phyloP scores from a whole-genome alignment of 129 eudicot genomes.

The Daucus carota region DH1_v3.0 NC_030381.2:52432001-52432500 shows the following conservation, averaged over 20 bases:
- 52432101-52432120: constrained; percentile 77
- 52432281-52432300: not conserved
- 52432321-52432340: not conserved
- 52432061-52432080: constrained; percentile 85
- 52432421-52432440: not conserved
- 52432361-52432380: not conserved
- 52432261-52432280: not conserved
- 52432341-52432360: not conserved
- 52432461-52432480: not conserved
- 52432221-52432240: constrained; percentile 97
- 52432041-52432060: constrained; percentile 93
- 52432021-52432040: constrained; percentile 31
- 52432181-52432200: constrained; percentile 70
- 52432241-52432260: constrained; percentile 33
- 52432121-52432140: constrained; percentile 78
- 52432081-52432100: constrained; percentile 83
- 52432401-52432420: not conserved
- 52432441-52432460: not conserved
- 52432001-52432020: constrained; percentile 11
- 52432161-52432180: constrained; percentile 78
- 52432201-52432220: constrained; percentile 71
- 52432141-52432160: constrained; percentile 93
- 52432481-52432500: not conserved
- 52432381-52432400: not conserved
- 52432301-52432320: not conserved